These are phyloP conservation scores for Talaromyces sp. DNA, from an alignment of 2,329 filamentous ascomycete genomes.

Conservation along the genomic window DNA sequence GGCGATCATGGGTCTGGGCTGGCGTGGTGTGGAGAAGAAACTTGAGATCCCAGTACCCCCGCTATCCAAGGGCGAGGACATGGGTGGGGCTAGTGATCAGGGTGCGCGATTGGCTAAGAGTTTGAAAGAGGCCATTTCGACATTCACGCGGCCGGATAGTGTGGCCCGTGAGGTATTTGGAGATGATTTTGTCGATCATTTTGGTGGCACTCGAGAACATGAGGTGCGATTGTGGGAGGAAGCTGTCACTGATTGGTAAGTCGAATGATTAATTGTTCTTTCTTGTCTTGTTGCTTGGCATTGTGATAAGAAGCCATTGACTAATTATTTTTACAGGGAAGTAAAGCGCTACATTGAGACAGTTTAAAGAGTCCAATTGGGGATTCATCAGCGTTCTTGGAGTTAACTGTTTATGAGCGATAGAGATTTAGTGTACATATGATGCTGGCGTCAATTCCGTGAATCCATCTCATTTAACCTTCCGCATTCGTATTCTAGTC, in stretches of 20 bases:
- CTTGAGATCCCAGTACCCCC: conserved; percentile 80
- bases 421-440: background rate
- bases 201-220: conserved; percentile 86
- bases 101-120: conserved; percentile 81
- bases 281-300: too few relatives aligned
- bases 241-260: conserved; percentile 93
- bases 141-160: conserved; percentile 76
- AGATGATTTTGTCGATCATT: conserved; percentile 95
- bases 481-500: background rate
- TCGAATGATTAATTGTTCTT: too few relatives aligned
- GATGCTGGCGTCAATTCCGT: background rate
- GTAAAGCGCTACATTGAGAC: conserved; percentile 77
- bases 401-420: too few relatives aligned
- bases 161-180: conserved; percentile 93
- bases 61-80: conserved; percentile 79
- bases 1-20: conserved; percentile 83
- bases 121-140: conserved; percentile 78
- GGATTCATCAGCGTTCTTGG: too few relatives aligned
- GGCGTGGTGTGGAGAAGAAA: conserved; percentile 91
- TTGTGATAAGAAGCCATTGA: conserved; percentile 1
- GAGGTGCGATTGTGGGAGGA: conserved; percentile 92
- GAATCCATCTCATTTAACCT: background rate
- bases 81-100: conserved; percentile 70
- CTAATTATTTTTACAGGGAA: conserved; percentile 58
- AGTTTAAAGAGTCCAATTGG: conserved; percentile 56